Evolutionary conservation across 805 yeast species (phyloP), one percentile per base, ranked within the genome.

Genomic region (Cyberlindnera xishuangbannaensis): DNA sequence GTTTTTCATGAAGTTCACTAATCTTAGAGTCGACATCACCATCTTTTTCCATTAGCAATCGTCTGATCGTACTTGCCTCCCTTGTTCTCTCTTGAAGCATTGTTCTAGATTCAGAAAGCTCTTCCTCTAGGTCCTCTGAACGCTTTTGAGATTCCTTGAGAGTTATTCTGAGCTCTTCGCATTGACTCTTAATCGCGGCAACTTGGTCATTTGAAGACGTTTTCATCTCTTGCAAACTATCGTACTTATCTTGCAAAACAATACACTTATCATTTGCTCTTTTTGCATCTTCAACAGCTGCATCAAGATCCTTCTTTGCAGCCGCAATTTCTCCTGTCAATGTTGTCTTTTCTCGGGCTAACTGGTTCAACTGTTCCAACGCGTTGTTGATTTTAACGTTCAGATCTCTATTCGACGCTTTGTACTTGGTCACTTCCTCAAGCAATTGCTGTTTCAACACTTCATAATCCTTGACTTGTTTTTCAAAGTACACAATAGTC

Each of bases 11-110:
- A 14, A 78, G 55, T 22, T 82, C 86, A n/a, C 62, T 61, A n/a
- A 71, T 55, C 35, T 71, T 72, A 3, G 50, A 43, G 21, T 67
- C 70, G 26, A 73, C 69, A 24, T 64, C 69, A 28, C 75, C 77
- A 47, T 87, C 90, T 6, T 73, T 68, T 28, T 85, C 95, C 28
- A 73, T 56, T 18, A 88, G 51, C 24, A 85, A 55, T 38, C 83
- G 64, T 45, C 94, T 69, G 58, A 87, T 73, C 0, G 85, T 76
- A 2, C 78, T 65, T 0, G 85, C 69, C 57, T 90, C 97, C 31
- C 88, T 66, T 0, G 83, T 76, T 40, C 95, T 72, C 49, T 87
- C 95, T 50, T 80, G 92, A 3, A 88, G 58, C 56, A 78, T 65
- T 20, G 73, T 70, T 35, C 85, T 71, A 5, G 83, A 64, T 37